A percentile compares a stretch with the other conserved stretches of the same genome.
Evolutionary conservation across 1,284 basidiomycete species (phyloP).

Genomic region (Fomitopsis schrenkii): DNA sequence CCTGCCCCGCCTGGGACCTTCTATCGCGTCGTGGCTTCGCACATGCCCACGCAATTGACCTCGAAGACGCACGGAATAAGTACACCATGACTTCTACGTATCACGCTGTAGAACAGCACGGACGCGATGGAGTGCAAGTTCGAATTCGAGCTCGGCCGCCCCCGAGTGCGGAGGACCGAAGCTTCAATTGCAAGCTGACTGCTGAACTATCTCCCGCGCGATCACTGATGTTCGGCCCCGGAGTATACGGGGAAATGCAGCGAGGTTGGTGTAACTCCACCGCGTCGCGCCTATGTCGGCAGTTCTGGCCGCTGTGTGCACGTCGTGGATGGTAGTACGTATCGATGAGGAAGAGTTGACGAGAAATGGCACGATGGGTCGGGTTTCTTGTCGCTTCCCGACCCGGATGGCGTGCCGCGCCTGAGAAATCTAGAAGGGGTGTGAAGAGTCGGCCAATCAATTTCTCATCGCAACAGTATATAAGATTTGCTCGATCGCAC

Average conservation of each 20-base stretch:
- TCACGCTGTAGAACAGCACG: neutral
- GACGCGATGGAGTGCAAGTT: neutral
- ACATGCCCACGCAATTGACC: neutral
- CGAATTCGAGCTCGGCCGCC: neutral
- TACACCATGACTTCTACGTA: neutral
- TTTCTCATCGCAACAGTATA: conserved; percentile 13
- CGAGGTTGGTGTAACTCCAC: neutral
- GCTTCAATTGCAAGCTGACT: neutral
- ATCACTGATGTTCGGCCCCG: neutral
- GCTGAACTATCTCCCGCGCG: neutral
- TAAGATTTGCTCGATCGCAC: conserved; percentile 10
- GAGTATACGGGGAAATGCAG: neutral
- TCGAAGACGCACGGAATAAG: neutral
- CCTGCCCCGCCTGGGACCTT: conserved; percentile 1
- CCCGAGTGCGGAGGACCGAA: too few species aligned
- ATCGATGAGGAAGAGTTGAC: neutral
- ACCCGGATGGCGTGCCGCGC: neutral
- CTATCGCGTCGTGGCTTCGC: neutral
- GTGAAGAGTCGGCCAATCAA: conserved; percentile 9
- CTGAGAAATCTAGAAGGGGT: neutral
- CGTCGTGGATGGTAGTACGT: neutral
- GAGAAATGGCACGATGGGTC: conserved; percentile 2
- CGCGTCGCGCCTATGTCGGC: neutral
- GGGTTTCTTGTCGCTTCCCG: neutral
- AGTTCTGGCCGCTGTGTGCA: neutral